Percentiles rank a stretch among this genome's conserved stretches.
These are phyloP conservation scores for Cryptococcus amylolentus DNA, from an alignment of 1,284 basidiomycete genomes.

Conservation along the genomic window DNA sequence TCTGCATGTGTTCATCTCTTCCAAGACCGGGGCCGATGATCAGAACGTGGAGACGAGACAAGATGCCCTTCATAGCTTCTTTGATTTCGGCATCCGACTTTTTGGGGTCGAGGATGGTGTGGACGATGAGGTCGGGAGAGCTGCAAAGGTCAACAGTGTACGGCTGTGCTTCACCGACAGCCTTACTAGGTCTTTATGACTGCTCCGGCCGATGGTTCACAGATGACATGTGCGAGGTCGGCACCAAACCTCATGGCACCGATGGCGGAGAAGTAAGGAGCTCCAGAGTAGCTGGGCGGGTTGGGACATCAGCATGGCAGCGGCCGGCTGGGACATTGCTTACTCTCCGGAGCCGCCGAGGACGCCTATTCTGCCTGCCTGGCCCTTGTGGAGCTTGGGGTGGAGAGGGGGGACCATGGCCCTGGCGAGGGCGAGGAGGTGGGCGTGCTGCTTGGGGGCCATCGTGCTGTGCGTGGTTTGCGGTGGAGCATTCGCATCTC, in stretches of 20 bases:
- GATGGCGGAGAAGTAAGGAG: constrained; percentile 89
- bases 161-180: background rate
- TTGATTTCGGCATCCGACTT: constrained; percentile 30
- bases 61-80: constrained; percentile 61
- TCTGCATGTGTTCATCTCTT: constrained; percentile 84
- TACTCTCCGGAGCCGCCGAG: constrained; percentile 90
- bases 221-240: constrained; percentile 95
- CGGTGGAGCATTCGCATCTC: background rate
- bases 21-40: constrained; percentile 91
- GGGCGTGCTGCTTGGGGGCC: constrained; percentile 35
- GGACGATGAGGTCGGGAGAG: constrained; percentile 83
- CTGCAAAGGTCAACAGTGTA: constrained; percentile 12
- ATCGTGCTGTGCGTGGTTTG: constrained; percentile 7
- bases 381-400: constrained; percentile 81
- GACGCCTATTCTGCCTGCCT: constrained; percentile 90
- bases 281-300: constrained; percentile 71
- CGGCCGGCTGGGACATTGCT: constrained; percentile 21
- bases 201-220: constrained; percentile 79
- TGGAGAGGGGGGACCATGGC: constrained; percentile 49
- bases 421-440: constrained; percentile 40
- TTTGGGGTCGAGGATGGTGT: constrained; percentile 66
- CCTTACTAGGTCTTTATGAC: constrained; percentile 85
- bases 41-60: constrained; percentile 83
- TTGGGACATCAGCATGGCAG: background rate
- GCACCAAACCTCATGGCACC: constrained; percentile 82